Base-by-base conservation (phyloP, 768 basidiomycete genomes). In the Lentinula guzmanii region DNA sequence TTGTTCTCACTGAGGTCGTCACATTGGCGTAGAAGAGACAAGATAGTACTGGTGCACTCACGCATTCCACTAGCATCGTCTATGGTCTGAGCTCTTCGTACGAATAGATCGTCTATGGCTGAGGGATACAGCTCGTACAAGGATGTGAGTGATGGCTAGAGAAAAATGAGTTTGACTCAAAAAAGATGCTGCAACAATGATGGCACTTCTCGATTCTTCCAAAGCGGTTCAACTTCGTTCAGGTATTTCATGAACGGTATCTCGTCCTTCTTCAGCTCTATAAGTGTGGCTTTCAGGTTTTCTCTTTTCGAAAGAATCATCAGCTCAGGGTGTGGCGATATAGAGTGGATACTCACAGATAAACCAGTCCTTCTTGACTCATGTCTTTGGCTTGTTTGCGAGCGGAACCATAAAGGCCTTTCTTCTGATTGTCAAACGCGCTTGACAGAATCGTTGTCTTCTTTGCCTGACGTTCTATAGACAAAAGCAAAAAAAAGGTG, bases 31-130 rank as follows among this genome's bases (percentile, higher is more conserved):
- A 8, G 41, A 35, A 16, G 33, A 24, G 28, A 56, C 31, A 48
- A 46, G 42, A 28, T 15, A 31, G 4, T 13, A 2, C 37, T 42
- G 8, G 28, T 15, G 37, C 5, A 72, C 76, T 62, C 28, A 78
- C 79, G 61, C 71, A 74, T 75, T 61, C 71, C 69, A 60, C 74
- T 76, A 34, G 75, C 76, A 45, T 68, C 64, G 43, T 78, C 71
- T 39, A 77, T 70, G 18, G 64, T 60, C 11, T 71, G 65, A 7
- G 74, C 67, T 10, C 79, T 71, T 37, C 71, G 72, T 31, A 67
- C 64, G 28, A 75, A 76, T 15, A 79, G 52, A 46, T 75, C 71
- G 33, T 75, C 68, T 7, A 75, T 46, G 11, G 72, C 63, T 8
- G 70, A 37, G 16, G 72, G 63, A 63, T 74, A 74, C 6, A 69